Evolutionary conservation across 345 rosid genomes (phyloP).

Genomic region (Eucalyptus guilfoylei): DNA sequence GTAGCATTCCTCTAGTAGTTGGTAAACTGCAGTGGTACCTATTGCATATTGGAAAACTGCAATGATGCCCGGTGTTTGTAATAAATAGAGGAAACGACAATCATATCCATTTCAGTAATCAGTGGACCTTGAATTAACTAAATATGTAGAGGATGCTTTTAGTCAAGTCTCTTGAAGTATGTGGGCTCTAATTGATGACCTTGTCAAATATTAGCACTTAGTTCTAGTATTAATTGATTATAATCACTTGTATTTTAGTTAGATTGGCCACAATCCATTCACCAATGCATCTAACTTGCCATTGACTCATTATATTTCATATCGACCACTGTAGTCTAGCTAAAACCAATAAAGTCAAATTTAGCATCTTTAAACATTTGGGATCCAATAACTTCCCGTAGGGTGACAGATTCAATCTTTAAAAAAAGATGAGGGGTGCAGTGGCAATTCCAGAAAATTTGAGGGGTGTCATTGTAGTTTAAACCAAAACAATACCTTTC

Average conservation of each 20-base stretch:
- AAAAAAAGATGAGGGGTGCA: background rate
- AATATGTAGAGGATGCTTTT: background rate
- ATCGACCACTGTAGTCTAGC: background rate
- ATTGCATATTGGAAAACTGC: background rate
- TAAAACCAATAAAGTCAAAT: background rate
- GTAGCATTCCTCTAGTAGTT: background rate
- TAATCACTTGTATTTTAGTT: background rate
- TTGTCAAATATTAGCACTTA: background rate
- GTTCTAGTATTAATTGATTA: background rate
- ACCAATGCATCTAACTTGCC: background rate
- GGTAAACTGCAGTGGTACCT: background rate
- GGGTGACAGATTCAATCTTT: background rate
- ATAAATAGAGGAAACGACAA: background rate
- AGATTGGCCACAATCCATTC: background rate
- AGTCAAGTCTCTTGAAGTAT: background rate
- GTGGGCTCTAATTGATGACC: background rate
- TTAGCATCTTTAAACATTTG: background rate
- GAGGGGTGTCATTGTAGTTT: background rate
- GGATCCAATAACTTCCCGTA: background rate
- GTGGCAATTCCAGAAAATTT: background rate
- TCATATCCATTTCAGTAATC: background rate
- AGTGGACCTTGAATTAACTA: background rate
- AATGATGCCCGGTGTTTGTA: background rate
- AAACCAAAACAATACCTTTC: background rate
- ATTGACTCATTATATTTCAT: background rate